phyloP scores from a whole-genome alignment of 768 basidiomycete species.

The Podaxis sp. region DNA sequence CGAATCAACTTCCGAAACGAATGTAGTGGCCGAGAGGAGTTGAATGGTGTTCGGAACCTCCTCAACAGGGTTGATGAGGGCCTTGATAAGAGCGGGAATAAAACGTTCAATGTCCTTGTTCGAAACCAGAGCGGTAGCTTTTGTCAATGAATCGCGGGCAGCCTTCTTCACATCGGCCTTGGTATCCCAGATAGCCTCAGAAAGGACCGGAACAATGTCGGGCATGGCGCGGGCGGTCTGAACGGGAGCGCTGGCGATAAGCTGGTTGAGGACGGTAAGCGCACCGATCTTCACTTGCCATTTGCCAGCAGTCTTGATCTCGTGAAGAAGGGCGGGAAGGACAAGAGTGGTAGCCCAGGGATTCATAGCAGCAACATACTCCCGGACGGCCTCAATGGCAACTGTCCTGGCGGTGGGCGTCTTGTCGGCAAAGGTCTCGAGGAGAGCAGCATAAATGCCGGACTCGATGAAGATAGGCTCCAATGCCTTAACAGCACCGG shows the following conservation, averaged over 20 bases:
- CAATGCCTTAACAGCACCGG: slow-evolving; percentile 74
- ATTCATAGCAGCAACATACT: slow-evolving; percentile 74
- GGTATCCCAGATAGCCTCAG: slow-evolving; percentile 98
- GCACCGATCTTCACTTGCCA: slow-evolving; percentile 96
- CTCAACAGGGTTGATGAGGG: slow-evolving; percentile 98
- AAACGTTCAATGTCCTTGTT: slow-evolving; percentile 99
- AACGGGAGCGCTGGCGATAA: slow-evolving; percentile 74
- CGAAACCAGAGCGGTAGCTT: slow-evolving; percentile 89
- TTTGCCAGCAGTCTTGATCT: slow-evolving; percentile 94
- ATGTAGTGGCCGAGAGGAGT: slow-evolving; percentile 96
- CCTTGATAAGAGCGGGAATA: slow-evolving; percentile 96
- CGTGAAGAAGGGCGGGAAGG: slow-evolving; percentile 84
- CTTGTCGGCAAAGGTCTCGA: slow-evolving; percentile 95
- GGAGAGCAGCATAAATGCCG: slow-evolving; percentile 79
- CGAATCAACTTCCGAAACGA: slow-evolving; percentile 99
- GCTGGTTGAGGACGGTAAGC: slow-evolving; percentile 77
- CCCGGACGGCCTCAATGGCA: slow-evolving; percentile 78
- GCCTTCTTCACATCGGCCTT: slow-evolving; percentile 99
- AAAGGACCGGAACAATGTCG: slow-evolving; percentile 89
- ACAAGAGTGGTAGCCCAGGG: slow-evolving; percentile 82
- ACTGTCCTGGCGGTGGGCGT: slow-evolving; percentile 82
- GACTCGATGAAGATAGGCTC: slow-evolving; percentile 87
- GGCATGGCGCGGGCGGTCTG: slow-evolving; percentile 90
- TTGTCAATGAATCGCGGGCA: slow-evolving; percentile 89
- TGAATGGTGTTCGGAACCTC: slow-evolving; percentile 95